phyloP scores from a whole-genome alignment of 768 basidiomycete species.

The Termitomyces sp. region DNA sequence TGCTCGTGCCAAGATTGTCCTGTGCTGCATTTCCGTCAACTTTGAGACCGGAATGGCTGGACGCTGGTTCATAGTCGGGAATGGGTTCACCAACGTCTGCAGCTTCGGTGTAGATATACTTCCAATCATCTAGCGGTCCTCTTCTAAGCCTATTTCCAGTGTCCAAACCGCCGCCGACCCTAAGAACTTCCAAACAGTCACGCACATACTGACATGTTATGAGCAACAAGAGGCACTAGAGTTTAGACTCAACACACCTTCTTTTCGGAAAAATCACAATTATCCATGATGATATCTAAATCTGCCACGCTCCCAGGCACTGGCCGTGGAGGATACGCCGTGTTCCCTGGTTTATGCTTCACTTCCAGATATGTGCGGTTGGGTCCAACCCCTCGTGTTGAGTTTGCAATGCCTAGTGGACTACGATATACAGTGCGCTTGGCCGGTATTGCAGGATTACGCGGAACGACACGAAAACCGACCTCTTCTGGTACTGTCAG shows the following conservation, averaged over 20 bases:
- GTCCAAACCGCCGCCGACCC: slow-evolving; percentile 88
- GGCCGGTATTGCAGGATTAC: slow-evolving; percentile 76
- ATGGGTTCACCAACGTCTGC: slow-evolving; percentile 25
- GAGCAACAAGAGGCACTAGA: slow-evolving; percentile 5
- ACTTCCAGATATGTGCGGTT: slow-evolving; percentile 77
- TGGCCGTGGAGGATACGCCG: slow-evolving; percentile 87
- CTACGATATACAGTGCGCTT: slow-evolving; percentile 41
- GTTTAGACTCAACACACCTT: slow-evolving; percentile 45
- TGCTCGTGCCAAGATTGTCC: slow-evolving; percentile 52
- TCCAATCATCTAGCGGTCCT: slow-evolving; percentile 78
- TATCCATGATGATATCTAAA: slow-evolving; percentile 84
- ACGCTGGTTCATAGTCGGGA: slow-evolving; percentile 2
- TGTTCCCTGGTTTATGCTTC: slow-evolving; percentile 52
- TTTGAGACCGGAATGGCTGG: slow-evolving; percentile 3
- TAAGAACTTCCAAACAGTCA: slow-evolving; percentile 92
- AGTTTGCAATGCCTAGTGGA: slow-evolving; percentile 33
- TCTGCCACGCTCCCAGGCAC: slow-evolving; percentile 82
- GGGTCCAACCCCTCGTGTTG: slow-evolving; percentile 71
- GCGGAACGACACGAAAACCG: slow-evolving; percentile 47
- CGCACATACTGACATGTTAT: slow-evolving; percentile 76
- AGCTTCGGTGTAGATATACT: slow-evolving; percentile 81
- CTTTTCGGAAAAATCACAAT: slow-evolving; percentile 84
- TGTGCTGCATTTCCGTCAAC: slow-evolving; percentile 53
- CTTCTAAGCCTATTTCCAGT: slow-evolving; percentile 71
- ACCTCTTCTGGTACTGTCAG: slow-evolving; percentile 67